Base-by-base conservation (phyloP, 2,329 filamentous ascomycete species). In the Elsinoe perseae region DNA sequence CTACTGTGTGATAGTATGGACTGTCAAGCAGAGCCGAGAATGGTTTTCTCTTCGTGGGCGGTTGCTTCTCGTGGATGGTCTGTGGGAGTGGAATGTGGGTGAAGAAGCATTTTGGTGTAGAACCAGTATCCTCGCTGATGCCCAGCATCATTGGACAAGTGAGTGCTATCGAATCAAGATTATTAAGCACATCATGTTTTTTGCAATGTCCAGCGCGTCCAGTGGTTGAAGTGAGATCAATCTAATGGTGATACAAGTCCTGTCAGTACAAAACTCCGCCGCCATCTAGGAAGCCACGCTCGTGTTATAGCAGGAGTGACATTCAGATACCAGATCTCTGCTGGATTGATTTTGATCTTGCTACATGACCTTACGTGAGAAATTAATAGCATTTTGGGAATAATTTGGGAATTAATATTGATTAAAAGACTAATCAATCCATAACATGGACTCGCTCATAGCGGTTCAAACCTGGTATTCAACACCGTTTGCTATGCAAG, bases 41-140 rank as follows among this genome's bases (percentile, higher is more conserved):
- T 2, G 89, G 91, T 63, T 87, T 84, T 64, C 82, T 85, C 66
- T 86, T 91, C 4, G 74, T 76, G 1, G 89, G 85, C 27, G 81
- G 78, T 64, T 89, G 85, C 57, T 80, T 78, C 4, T 82, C 77
- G 68, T 95, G 83, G 43, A 92, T 75, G 71, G 88, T 85, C 27
- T 77, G 74, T 23, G 77, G 75, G 68, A 92, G 80, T 10, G 76
- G 75, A 38, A 83, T 83, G 64, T 87, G 81, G 0, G 85, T 87
- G 61, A 89, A 84, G 69, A 81, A 85, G 70, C 87, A 91, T 77
- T 86, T 93, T 32, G 67, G 66, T 18, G 58, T 61, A 10, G 64
- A 62, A 2, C 61, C 58, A 2, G 9, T 54, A 9, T 53, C 43
- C 27, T 57, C 44, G 40, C 50, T 56, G 28, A 61, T 60, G 32